A percentile compares a stretch with the other conserved stretches of the same genome.
phyloP scores from a whole-genome alignment of 192 early-diverging fungal genomes.

The Coemansia sp. region DNA sequence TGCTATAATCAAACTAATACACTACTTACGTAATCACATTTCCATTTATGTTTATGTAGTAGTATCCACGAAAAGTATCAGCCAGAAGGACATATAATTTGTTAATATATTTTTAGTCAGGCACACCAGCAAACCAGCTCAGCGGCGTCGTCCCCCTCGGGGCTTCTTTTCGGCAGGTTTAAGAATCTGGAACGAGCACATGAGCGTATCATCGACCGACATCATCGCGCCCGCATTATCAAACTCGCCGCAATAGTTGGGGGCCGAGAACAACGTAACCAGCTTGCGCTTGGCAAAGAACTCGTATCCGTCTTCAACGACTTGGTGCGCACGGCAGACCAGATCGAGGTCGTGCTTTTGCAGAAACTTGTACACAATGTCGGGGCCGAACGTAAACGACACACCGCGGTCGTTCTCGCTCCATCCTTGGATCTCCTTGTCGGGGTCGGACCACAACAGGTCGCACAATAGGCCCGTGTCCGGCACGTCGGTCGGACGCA shows the following conservation, averaged over 20 bases:
- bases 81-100: no score
- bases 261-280: slow-evolving; percentile 94
- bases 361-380: slow-evolving; percentile 83
- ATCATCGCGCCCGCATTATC: slow-evolving; percentile 89
- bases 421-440: slow-evolving; percentile 89
- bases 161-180: slow-evolving; percentile 84
- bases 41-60: no score
- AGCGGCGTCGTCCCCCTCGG: slow-evolving; percentile 45
- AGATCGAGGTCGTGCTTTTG: slow-evolving; percentile 98
- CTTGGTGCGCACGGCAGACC: slow-evolving; percentile 97
- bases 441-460: slow-evolving; percentile 85
- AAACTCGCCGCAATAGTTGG: slow-evolving; percentile 95
- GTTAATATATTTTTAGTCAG: no score
- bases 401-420: slow-evolving; percentile 85
- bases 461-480: slow-evolving; percentile 89
- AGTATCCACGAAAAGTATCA: no score
- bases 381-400: slow-evolving; percentile 87
- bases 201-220: slow-evolving; percentile 81
- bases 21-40: no score
- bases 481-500: slow-evolving; percentile 91
- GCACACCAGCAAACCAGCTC: not conserved
- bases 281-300: slow-evolving; percentile 97
- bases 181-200: slow-evolving; percentile 92
- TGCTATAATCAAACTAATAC: no score
- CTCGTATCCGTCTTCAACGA: slow-evolving; percentile 98